These are phyloP conservation scores for Canna indica DNA, from an alignment of 176 grass and related monocot species.

Conservation along the genomic window DNA sequence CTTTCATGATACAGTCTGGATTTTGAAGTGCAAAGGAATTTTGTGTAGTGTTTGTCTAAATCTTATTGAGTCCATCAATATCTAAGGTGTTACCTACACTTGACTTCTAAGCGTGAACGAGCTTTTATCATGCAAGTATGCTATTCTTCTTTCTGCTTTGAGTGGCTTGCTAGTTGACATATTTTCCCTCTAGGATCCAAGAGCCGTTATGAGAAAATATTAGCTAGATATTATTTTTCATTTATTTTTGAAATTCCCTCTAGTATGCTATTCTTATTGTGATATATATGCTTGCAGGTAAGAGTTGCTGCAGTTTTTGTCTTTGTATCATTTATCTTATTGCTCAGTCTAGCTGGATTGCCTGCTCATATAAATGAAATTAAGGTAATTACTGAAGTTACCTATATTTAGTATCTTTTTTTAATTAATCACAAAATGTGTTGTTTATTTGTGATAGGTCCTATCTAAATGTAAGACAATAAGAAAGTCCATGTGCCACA, in stretches of 20 bases:
- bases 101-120: too few species aligned
- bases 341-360: conserved; percentile 85
- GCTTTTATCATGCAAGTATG: not conserved
- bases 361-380: conserved; percentile 79
- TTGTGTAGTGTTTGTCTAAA: too few species aligned
- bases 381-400: conserved; percentile 36
- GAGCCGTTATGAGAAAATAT: not conserved
- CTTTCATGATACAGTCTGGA: too few species aligned
- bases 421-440: not conserved
- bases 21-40: too few species aligned
- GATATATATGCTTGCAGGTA: conserved; percentile 38
- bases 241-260: not conserved
- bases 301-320: conserved; percentile 74
- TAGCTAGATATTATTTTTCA: not conserved
- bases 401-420: too few species aligned
- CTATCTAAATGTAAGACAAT: not conserved
- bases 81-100: too few species aligned
- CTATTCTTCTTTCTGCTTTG: not conserved
- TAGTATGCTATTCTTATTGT: conserved; percentile 1
- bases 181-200: not conserved
- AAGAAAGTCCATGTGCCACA: not conserved
- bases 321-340: conserved; percentile 68
- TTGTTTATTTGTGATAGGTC: not conserved
- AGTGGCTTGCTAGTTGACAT: not conserved
- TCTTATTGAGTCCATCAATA: too few species aligned